Evolutionary conservation across 352 stramenopile species (phyloP), one percentile per base, ranked within the genome.

Genomic region (Phytopythium litorale): DNA sequence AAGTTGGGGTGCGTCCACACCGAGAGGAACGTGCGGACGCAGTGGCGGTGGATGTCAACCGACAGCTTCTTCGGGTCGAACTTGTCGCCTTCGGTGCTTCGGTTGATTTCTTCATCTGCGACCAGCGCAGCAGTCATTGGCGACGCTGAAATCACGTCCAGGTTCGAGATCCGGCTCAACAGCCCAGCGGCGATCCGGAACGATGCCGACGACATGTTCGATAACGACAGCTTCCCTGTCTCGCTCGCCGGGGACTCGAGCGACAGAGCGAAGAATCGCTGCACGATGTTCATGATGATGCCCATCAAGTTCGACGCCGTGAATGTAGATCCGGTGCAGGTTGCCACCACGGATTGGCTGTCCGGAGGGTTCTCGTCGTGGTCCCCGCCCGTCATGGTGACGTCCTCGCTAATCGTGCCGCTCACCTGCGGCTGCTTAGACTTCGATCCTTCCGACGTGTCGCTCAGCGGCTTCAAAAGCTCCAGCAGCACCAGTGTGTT

Each of bases 401-500:
- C 53, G 37, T 78, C 75, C 58, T 74, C 70, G 63, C 30, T 52
- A 19, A 53, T 28, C 12, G 30, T 28, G 49, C 38, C 8, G 21
- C 55, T 37, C 58, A 58, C 32, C 67, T 37, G 37, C 66, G 46
- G 46, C 25, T 21, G 25, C 25, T 32, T 58, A 3, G 38, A 48
- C 9, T 21, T 9, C 5, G 33, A 7, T 18, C 11, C 18, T 19
- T 77, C 63, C 11, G 52, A 54, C 45, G 46, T 40, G 28, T 71
- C 56, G 58, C 60, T 52, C 21, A 82, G 53, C 19, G 78, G 71
- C 18, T 77, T 82, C 42, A 91, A 64, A 21, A 94, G 61, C 64
- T 93, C 73, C 3, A 80, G 66, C 58, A 96, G 65, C 53, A 93
- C 56, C 43, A 94, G 45, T 3, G 82, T 88, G 49, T 93, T 94